These are phyloP conservation scores for Zygoascus biomembranicola DNA, from an alignment of 805 yeast species.

Conservation along the genomic window DNA sequence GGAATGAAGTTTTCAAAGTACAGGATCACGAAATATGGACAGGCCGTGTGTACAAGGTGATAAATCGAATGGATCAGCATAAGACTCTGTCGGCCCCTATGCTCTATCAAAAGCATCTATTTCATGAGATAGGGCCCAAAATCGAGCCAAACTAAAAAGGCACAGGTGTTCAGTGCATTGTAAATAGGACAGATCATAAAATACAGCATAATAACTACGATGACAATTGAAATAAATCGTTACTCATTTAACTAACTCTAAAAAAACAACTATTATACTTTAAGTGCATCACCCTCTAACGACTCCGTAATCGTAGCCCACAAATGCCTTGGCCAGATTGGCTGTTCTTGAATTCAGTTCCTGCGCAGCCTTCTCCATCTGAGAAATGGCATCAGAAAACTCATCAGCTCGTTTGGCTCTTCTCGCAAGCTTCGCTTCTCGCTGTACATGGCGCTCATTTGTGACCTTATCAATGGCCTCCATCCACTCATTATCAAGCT, in stretches of 20 bases:
- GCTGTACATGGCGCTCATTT: conserved; percentile 17
- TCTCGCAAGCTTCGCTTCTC: conserved; percentile 24
- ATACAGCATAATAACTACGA: neutral
- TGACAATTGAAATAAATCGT: too few species aligned
- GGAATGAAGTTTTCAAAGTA: conserved; percentile 30
- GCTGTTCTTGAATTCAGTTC: conserved; percentile 20
- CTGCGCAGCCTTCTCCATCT: conserved; percentile 26
- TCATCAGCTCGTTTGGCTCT: conserved; percentile 25
- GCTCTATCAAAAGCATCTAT: conserved; percentile 18
- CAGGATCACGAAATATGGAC: conserved; percentile 92
- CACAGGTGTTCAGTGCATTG: neutral
- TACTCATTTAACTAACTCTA: too few species aligned
- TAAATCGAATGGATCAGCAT: neutral
- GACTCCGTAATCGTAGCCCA: neutral
- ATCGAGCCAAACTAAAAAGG: conserved; percentile 10
- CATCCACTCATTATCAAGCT: conserved; percentile 21
- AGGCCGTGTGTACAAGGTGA: conserved; percentile 48
- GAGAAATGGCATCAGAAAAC: conserved; percentile 26
- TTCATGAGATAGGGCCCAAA: conserved; percentile 31
- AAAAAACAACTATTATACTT: neutral
- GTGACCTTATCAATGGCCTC: conserved; percentile 18
- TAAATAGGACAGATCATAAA: neutral
- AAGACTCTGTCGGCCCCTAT: conserved; percentile 11
- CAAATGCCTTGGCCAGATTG: neutral
- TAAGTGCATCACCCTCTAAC: neutral